Evolutionary conservation across 495 filamentous ascomycete genomes (phyloP), one percentile per base, ranked within the genome.

Genomic region (Hyphodiscus hymeniophilus): DNA sequence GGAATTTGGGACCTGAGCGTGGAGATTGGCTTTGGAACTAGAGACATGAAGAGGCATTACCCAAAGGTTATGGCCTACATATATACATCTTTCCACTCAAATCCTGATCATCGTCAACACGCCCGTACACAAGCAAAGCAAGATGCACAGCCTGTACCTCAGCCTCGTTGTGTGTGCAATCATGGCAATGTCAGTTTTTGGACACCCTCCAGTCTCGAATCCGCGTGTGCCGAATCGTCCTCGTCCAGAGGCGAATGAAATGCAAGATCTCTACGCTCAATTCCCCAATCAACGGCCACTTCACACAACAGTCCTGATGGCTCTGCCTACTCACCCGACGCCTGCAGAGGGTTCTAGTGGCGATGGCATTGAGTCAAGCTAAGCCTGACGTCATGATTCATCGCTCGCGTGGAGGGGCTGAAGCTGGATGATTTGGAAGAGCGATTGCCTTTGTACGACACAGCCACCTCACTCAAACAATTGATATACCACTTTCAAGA

Each of bases 241-340:
- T 28, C 26, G 26, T n/a, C 15, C 33, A 5, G 12, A n/a, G 5
- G 15, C 23, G 7, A 22, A n/a, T 3, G 33, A 48, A 34, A 33
- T 41, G 26, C 17, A 45, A 18, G 38, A 47, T 28, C 34, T 30
- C 21, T 2, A 43, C 16, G 38, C 39, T 17, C 30, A 8, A 18
- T 28, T 6, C 17, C 42, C 30, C 16, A 21, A 30, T 6, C 0
- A 32, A 10, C 41, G 7, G 2, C 50, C 50, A 5, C 16, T 52
- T 7, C 50, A 47, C 28, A 52, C 50, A 1, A 52, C 50, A 10
- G 43, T 42, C 1, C 23, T 52, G n/a, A 52, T 52, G 50, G 50
- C 50, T 28, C 26, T 5, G 10, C 42, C 20, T 13, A 11, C 42
- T 20, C 28, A 35, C 21, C 35, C 23, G 2, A 49, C 38, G 7